Evolutionary conservation across 305 asterid genomes (phyloP).

Genomic region (Fraxinus angustifolia): DNA sequence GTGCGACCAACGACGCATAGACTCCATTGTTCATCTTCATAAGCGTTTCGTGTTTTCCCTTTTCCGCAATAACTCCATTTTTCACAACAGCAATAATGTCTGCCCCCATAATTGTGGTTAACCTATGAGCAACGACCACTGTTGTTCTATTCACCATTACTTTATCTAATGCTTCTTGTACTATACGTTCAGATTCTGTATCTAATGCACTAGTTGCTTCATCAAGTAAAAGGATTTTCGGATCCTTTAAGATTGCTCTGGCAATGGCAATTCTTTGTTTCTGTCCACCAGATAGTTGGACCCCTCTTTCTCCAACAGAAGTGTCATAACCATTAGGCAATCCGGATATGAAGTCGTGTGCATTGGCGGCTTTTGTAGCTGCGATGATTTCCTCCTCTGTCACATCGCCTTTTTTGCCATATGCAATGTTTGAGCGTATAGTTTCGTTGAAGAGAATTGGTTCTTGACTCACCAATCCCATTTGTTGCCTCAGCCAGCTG

Average conservation of each 20-base stretch:
- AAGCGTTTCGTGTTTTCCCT: conserved; percentile 42
- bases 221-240: conserved; percentile 44
- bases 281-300: conserved; percentile 56
- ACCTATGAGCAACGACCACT: conserved; percentile 46
- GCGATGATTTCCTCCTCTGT: conserved; percentile 43
- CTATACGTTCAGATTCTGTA: conserved; percentile 45
- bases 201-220: conserved; percentile 60
- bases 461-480: conserved; percentile 81
- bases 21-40: conserved; percentile 41
- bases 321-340: conserved; percentile 49
- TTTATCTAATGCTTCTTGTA: conserved; percentile 46
- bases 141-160: conserved; percentile 50
- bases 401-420: conserved; percentile 34
- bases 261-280: conserved; percentile 49
- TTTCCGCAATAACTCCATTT: conserved; percentile 39
- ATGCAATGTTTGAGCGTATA: conserved; percentile 46
- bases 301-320: conserved; percentile 50
- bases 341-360: conserved; percentile 44
- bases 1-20: conserved; percentile 46
- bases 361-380: conserved; percentile 48
- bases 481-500: conserved; percentile 72
- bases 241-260: conserved; percentile 45
- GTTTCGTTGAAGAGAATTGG: conserved; percentile 61
- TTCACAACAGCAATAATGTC: conserved; percentile 45
- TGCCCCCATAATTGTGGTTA: conserved; percentile 41